Percentiles rank a stretch among this genome's conserved stretches.
These are phyloP conservation scores for Cercophora newfieldiana DNA, from an alignment of 495 filamentous ascomycete species.

Conservation along the genomic window DNA sequence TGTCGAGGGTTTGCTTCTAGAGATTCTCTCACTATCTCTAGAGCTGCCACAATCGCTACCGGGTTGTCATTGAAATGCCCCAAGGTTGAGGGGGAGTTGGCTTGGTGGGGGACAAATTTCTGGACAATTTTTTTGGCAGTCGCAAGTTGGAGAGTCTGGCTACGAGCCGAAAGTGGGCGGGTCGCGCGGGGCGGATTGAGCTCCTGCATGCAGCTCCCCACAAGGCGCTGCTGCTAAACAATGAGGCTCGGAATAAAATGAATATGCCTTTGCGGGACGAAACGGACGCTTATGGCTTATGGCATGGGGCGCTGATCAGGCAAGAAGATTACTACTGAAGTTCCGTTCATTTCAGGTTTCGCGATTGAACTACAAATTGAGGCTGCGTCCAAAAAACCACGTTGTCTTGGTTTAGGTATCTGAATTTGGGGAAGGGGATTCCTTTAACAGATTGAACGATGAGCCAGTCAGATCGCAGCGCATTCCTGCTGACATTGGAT, in stretches of 20 bases:
- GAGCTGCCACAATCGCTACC: slow-evolving; percentile 68
- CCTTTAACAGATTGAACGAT: background rate
- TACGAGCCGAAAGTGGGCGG: slow-evolving; percentile 19
- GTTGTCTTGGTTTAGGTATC: too few relatives aligned
- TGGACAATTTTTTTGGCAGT: slow-evolving; percentile 25
- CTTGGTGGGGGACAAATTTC: slow-evolving; percentile 34
- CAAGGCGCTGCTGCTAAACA: background rate
- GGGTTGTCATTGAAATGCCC: slow-evolving; percentile 52
- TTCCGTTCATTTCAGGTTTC: too few relatives aligned
- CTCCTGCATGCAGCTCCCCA: slow-evolving; percentile 11
- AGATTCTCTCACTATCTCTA: slow-evolving; percentile 72
- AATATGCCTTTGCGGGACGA: background rate
- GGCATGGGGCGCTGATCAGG: background rate
- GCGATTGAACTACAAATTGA: too few relatives aligned
- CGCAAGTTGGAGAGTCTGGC: slow-evolving; percentile 17
- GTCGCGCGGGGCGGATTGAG: slow-evolving; percentile 22
- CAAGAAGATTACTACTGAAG: background rate
- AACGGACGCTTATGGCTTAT: background rate
- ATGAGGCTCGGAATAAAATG: background rate
- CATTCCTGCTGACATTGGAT: background rate
- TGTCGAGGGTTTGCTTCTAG: slow-evolving; percentile 52
- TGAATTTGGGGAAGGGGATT: too few relatives aligned
- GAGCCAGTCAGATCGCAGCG: slow-evolving; percentile 23
- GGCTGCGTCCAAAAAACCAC: too few relatives aligned
- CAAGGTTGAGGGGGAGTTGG: slow-evolving; percentile 20